Evolutionary conservation across 1,284 basidiomycete genomes (phyloP).

Genomic region (Marasmius tenuissimus): DNA sequence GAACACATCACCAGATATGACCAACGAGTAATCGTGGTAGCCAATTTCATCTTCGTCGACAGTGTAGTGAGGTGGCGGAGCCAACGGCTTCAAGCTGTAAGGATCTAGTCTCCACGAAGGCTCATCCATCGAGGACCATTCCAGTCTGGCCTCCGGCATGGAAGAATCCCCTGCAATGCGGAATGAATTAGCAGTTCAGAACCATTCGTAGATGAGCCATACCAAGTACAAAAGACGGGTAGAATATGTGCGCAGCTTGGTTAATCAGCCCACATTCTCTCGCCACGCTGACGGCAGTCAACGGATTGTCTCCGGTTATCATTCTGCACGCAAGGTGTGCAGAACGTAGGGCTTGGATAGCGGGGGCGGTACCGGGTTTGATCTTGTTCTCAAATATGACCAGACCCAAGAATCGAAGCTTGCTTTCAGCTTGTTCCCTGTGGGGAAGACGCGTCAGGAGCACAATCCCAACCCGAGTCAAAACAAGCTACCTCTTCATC

Average conservation of each 20-base stretch:
- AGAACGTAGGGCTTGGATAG: constrained; percentile 85
- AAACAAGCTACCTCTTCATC: constrained; percentile 75
- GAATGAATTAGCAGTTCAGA: neutral
- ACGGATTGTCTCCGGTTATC: constrained; percentile 98
- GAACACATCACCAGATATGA: constrained; percentile 96
- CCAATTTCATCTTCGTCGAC: constrained; percentile 70
- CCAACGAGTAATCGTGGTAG: constrained; percentile 90
- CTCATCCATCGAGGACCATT: constrained; percentile 95
- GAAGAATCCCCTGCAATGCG: constrained; percentile 53
- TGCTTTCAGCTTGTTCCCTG: constrained; percentile 93
- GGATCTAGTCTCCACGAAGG: constrained; percentile 82
- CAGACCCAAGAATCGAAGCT: constrained; percentile 89
- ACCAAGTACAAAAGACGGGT: constrained; percentile 82
- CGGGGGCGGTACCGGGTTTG: constrained; percentile 90
- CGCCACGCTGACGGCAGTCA: constrained; percentile 96
- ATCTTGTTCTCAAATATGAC: constrained; percentile 99
- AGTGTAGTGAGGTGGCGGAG: constrained; percentile 64
- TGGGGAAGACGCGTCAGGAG: constrained; percentile 1
- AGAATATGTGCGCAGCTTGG: constrained; percentile 90
- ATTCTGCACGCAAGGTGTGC: constrained; percentile 95
- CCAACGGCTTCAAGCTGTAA: constrained; percentile 82
- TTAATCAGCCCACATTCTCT: constrained; percentile 92
- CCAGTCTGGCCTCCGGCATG: constrained; percentile 68
- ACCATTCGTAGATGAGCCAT: constrained; percentile 12
- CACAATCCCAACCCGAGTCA: neutral